Evolutionary conservation across 2,329 filamentous ascomycete genomes (phyloP).

Genomic region (Trichoderma cornu-damae): DNA sequence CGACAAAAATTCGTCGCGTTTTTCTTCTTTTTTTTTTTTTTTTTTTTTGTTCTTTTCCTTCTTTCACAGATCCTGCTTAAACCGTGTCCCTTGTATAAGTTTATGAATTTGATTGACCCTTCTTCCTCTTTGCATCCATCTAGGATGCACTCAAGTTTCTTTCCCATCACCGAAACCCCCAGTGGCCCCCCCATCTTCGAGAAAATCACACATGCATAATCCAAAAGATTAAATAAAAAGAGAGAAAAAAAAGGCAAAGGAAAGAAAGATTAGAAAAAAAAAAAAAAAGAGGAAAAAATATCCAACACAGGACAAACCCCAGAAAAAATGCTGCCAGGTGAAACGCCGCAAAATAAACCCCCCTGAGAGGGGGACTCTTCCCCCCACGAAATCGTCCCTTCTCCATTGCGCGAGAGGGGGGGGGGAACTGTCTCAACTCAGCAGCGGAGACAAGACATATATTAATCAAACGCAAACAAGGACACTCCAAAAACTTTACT

Average conservation of each 20-base stretch:
- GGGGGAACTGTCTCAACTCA: conserved; percentile 9
- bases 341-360: conserved; percentile 20
- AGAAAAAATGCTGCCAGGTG: conserved; percentile 20
- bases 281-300: neutral
- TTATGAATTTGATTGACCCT: conserved; percentile 10
- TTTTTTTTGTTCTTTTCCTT: conserved; percentile 5
- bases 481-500: neutral
- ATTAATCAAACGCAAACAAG: conserved; percentile 14
- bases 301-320: conserved; percentile 11
- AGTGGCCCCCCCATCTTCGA: neutral
- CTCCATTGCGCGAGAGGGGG: neutral
- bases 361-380: neutral
- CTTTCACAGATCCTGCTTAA: conserved; percentile 13
- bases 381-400: neutral
- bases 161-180: neutral
- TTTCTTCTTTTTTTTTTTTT: neutral
- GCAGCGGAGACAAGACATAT: neutral
- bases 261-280: conserved; percentile 13
- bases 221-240: neutral
- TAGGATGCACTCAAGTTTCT: neutral
- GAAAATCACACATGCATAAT: conserved; percentile 4
- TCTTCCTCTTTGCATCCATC: conserved; percentile 1
- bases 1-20: conserved; percentile 4
- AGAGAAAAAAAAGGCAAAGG: neutral
- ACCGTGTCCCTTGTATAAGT: conserved; percentile 14